phyloP scores from a whole-genome alignment of 352 stramenopile species.

The Plasmopara halstedii region DNA sequence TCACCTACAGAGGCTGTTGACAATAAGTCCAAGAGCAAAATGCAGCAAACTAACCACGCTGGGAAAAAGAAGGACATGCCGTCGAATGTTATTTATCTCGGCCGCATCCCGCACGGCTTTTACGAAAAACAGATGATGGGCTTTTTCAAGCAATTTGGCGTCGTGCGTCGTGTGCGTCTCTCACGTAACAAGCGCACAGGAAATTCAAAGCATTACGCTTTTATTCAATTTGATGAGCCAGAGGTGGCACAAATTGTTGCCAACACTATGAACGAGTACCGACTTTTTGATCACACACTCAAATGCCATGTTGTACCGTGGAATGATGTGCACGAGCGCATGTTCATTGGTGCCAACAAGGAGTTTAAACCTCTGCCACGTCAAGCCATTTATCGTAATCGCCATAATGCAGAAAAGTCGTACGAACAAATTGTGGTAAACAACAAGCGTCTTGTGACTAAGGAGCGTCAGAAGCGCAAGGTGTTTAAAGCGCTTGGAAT shows the following conservation, averaged over 20 bases:
- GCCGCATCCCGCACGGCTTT: conserved; percentile 93
- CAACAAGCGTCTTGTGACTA: conserved; percentile 66
- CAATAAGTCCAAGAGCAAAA: conserved; percentile 45
- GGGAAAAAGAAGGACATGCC: conserved; percentile 30
- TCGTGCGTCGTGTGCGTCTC: conserved; percentile 85
- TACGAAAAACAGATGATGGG: conserved; percentile 94
- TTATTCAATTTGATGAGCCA: conserved; percentile 92
- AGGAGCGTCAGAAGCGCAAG: conserved; percentile 75
- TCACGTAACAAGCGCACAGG: conserved; percentile 93
- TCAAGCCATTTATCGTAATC: conserved; percentile 60
- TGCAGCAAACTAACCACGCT: conserved; percentile 21
- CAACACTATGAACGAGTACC: conserved; percentile 93
- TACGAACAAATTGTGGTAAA: conserved; percentile 62
- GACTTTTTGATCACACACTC: conserved; percentile 90
- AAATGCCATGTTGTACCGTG: conserved; percentile 88
- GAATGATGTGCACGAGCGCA: conserved; percentile 81
- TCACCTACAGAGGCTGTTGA: conserved; percentile 8
- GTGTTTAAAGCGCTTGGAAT: conserved; percentile 71
- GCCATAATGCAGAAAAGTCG: conserved; percentile 71
- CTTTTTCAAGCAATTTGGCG: conserved; percentile 96
- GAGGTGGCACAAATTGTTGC: conserved; percentile 92
- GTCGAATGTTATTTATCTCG: conserved; percentile 94
- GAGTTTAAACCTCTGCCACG: conserved; percentile 68
- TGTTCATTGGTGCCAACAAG: conserved; percentile 85
- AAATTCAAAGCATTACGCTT: conserved; percentile 93